These are phyloP conservation scores for Penicillium sp. DNA, from an alignment of 2,329 filamentous ascomycete species.

Conservation along the genomic window DNA sequence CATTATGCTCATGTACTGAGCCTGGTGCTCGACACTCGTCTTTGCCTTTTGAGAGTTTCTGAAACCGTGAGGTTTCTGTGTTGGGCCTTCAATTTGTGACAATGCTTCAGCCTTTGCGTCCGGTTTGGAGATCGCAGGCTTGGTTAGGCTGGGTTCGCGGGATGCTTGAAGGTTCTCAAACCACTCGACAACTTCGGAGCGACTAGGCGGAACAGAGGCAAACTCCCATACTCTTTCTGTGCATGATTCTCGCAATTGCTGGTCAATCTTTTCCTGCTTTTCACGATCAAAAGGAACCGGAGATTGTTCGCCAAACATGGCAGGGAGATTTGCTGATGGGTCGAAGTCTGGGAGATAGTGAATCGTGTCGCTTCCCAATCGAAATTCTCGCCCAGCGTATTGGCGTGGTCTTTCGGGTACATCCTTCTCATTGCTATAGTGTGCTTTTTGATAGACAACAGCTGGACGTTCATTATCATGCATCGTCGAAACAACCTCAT, in stretches of 20 bases:
- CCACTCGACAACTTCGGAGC: conserved; percentile 67
- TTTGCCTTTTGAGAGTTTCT: conserved; percentile 76
- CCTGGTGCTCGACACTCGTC: conserved; percentile 73
- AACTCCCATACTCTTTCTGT: conserved; percentile 72
- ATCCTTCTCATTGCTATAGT: conserved; percentile 78
- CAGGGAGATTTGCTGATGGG: conserved; percentile 53
- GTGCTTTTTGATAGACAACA: conserved; percentile 77
- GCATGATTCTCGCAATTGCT: conserved; percentile 54
- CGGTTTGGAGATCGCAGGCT: conserved; percentile 5
- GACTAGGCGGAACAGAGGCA: conserved; percentile 63
- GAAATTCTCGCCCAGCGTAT: conserved; percentile 84
- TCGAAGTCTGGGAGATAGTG: conserved; percentile 80
- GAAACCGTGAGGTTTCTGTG: conserved; percentile 77
- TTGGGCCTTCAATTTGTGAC: conserved; percentile 86
- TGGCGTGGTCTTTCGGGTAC: conserved; percentile 72
- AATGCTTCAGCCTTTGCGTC: conserved; percentile 41
- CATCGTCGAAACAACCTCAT: conserved; percentile 55
- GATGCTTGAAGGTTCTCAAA: conserved; percentile 41
- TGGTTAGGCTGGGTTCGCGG: conserved; percentile 1
- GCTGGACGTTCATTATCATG: conserved; percentile 55
- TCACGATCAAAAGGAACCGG: conserved; percentile 48
- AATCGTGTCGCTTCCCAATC: conserved; percentile 66
- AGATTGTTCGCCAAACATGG: conserved; percentile 53
- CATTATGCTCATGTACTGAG: conserved; percentile 95
- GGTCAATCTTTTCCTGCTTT: conserved; percentile 50